phyloP scores from a whole-genome alignment of 2,329 filamentous ascomycete species.

The Thelonectria discophora region DNA sequence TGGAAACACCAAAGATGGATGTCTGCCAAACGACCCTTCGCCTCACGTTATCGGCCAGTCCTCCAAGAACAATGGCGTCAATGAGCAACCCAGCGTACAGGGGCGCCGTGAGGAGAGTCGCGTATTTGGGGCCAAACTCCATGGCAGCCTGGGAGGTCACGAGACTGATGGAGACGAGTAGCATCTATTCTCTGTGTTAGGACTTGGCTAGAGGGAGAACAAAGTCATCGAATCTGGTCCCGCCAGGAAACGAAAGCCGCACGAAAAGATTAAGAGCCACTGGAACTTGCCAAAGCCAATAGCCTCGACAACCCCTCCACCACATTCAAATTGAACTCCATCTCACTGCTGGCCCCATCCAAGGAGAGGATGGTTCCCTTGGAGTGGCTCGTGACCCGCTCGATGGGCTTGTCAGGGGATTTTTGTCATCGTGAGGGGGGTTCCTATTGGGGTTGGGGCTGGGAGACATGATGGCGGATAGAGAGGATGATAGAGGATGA shows the following conservation, averaged over 20 bases:
- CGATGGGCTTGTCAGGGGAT: constrained; percentile 3
- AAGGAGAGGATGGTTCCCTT: constrained; percentile 19
- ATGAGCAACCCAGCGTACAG: constrained; percentile 29
- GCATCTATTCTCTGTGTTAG: constrained; percentile 23
- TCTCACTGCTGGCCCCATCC: background rate
- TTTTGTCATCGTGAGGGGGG: background rate
- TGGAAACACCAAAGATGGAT: constrained; percentile 33
- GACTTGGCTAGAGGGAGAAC: background rate
- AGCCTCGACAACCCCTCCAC: constrained; percentile 28
- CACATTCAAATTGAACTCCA: constrained; percentile 20
- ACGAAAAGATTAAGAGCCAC: constrained; percentile 32
- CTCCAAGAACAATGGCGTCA: constrained; percentile 28
- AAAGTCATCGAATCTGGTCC: constrained; percentile 25
- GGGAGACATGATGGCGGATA: background rate
- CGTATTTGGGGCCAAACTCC: constrained; percentile 33
- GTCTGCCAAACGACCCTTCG: constrained; percentile 31
- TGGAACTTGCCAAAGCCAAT: constrained; percentile 35
- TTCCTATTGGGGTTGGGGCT: background rate
- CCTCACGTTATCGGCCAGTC: constrained; percentile 29
- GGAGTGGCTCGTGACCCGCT: constrained; percentile 10
- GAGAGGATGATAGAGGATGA: background rate
- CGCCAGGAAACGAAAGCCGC: constrained; percentile 34
- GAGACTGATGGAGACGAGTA: constrained; percentile 33
- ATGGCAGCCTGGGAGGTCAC: constrained; percentile 32
- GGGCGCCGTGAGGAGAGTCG: constrained; percentile 24